Evolutionary conservation across 2,329 filamentous ascomycete species (phyloP).

Genomic region (Diaporthe aspalathi): DNA sequence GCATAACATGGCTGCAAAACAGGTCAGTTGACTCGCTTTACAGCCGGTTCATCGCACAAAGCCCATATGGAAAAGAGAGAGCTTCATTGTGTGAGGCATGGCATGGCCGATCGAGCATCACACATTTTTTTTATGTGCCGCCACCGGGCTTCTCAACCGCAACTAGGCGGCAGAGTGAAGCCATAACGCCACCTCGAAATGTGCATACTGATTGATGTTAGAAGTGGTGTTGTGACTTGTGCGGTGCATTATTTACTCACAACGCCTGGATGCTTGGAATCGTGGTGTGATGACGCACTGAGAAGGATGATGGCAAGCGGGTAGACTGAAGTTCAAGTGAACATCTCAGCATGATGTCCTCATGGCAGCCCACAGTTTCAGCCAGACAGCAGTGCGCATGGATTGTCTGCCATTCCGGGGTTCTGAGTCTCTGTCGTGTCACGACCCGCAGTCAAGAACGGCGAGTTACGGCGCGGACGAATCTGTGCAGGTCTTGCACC

Average conservation of each 20-base stretch:
- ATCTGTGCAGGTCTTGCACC: neutral
- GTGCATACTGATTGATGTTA: neutral
- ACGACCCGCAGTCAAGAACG: neutral
- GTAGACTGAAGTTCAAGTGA: conserved; percentile 10
- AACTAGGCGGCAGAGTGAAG: neutral
- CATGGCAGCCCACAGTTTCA: neutral
- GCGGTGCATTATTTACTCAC: neutral
- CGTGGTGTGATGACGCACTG: neutral
- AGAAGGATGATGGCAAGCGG: neutral
- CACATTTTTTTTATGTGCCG: neutral
- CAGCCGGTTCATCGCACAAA: neutral
- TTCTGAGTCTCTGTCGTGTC: neutral
- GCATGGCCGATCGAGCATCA: neutral
- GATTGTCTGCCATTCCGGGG: neutral
- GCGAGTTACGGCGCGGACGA: neutral
- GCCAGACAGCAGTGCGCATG: neutral
- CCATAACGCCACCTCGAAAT: neutral
- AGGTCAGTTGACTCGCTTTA: neutral
- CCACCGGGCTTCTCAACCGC: neutral
- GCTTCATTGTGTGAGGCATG: neutral
- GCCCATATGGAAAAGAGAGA: neutral
- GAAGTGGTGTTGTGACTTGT: neutral
- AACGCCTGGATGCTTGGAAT: neutral
- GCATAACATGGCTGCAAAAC: neutral
- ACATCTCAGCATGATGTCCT: neutral